A percentile compares a stretch with the other conserved stretches of the same genome.
Conservation (phyloP, 352 stramenopile species). For the Peronospora destructor region DNA sequence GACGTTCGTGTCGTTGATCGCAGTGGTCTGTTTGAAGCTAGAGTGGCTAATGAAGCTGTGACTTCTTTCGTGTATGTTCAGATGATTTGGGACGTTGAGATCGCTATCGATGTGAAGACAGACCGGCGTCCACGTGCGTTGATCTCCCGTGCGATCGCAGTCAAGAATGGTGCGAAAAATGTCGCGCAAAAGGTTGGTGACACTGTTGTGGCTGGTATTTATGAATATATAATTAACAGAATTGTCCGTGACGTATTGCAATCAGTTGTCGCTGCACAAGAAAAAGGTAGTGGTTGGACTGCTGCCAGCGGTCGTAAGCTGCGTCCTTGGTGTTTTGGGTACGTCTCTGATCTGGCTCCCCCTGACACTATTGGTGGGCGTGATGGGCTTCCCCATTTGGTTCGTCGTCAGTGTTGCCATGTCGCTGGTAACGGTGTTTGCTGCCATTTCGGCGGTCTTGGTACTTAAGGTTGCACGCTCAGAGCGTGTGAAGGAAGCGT, state of each 20-base stretch:
- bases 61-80: conserved; percentile 7
- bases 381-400: conserved; percentile 62
- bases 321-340: conserved; percentile 34
- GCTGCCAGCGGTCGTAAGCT: conserved; percentile 39
- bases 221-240: not conserved
- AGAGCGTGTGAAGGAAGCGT: conserved; percentile 35
- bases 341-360: conserved; percentile 56
- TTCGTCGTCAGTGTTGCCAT: conserved; percentile 36
- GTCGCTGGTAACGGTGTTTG: conserved; percentile 43
- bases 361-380: conserved; percentile 41
- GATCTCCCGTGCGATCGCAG: conserved; percentile 31
- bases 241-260: not conserved
- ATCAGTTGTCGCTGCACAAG: conserved; percentile 50
- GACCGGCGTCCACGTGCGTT: conserved; percentile 40
- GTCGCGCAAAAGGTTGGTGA: conserved; percentile 38
- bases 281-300: conserved; percentile 50
- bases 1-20: conserved; percentile 19
- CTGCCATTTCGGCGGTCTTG: conserved; percentile 43
- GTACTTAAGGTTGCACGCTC: conserved; percentile 44
- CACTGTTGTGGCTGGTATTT: not conserved
- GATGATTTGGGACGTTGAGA: conserved; percentile 27
- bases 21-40: not conserved
- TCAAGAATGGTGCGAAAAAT: conserved; percentile 32
- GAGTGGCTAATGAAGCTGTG: not conserved
- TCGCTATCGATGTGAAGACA: conserved; percentile 35